Evolutionary conservation across 2,329 filamentous ascomycete genomes (phyloP).

Genomic region (Lachnellula subtilissima): DNA sequence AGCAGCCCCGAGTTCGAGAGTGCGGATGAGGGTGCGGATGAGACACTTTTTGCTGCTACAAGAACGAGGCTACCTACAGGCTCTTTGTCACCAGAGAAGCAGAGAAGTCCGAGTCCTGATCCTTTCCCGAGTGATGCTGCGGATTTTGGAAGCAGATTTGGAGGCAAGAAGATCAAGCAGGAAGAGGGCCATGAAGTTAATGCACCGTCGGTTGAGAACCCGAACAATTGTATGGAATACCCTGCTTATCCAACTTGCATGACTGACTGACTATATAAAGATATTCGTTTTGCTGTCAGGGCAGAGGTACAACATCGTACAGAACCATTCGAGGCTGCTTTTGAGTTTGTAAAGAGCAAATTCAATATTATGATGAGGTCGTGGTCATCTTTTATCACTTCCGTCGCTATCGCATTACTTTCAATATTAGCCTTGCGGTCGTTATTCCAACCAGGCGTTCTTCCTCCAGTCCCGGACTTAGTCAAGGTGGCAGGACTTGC

Average conservation of each 20-base stretch:
- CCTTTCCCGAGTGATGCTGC: slow-evolving; percentile 33
- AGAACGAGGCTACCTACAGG: slow-evolving; percentile 41
- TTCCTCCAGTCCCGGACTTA: slow-evolving; percentile 71
- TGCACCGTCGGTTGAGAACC: slow-evolving; percentile 25
- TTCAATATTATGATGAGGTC: slow-evolving; percentile 62
- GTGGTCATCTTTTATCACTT: slow-evolving; percentile 61
- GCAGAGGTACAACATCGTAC: slow-evolving; percentile 85
- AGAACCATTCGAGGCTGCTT: slow-evolving; percentile 72
- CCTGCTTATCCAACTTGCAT: slow-evolving; percentile 4
- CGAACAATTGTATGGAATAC: slow-evolving; percentile 46
- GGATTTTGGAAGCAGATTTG: slow-evolving; percentile 35
- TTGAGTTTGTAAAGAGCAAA: slow-evolving; percentile 57
- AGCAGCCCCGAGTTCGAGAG: slow-evolving; percentile 56
- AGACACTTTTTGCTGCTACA: slow-evolving; percentile 25
- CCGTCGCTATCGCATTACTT: slow-evolving; percentile 57
- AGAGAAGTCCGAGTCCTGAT: slow-evolving; percentile 50
- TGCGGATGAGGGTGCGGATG: slow-evolving; percentile 40
- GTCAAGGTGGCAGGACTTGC: slow-evolving; percentile 88
- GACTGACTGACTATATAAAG: slow-evolving; percentile 50
- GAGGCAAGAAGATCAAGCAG: slow-evolving; percentile 30
- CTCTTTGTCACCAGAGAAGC: slow-evolving; percentile 52
- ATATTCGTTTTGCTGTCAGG: slow-evolving; percentile 81
- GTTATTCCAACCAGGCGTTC: slow-evolving; percentile 62
- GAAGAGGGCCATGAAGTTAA: slow-evolving; percentile 16
- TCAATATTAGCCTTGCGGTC: slow-evolving; percentile 61